Percentiles rank a stretch among this genome's conserved stretches.
These are phyloP conservation scores for Leptomonas pyrrhocoris DNA, from an alignment of 208 protist genomes.

Conservation along the genomic window DNA sequence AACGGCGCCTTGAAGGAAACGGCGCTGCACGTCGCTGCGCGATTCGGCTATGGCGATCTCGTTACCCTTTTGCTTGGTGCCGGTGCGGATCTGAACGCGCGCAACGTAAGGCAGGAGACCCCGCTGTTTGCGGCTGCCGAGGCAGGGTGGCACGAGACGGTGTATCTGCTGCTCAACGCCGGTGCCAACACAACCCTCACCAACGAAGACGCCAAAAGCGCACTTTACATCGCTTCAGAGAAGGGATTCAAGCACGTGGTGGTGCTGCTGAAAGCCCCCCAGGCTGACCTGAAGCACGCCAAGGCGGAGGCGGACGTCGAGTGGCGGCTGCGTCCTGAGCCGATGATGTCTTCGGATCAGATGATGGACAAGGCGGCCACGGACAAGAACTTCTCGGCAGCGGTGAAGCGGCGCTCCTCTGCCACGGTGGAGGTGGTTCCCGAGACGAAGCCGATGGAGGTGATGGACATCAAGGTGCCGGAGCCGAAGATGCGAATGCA, in stretches of 20 bases:
- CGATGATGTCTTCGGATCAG: conserved; percentile 68
- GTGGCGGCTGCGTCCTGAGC: conserved; percentile 46
- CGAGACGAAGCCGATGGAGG: conserved; percentile 61
- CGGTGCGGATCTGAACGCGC: conserved; percentile 70
- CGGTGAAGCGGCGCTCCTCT: conserved; percentile 39
- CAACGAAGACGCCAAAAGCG: conserved; percentile 81
- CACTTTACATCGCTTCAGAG: conserved; percentile 89
- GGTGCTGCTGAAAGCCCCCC: conserved; percentile 71
- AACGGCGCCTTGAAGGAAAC: conserved; percentile 71
- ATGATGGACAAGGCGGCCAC: conserved; percentile 57
- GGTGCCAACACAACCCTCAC: conserved; percentile 59
- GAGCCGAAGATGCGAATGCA: conserved; percentile 52
- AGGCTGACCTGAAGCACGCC: conserved; percentile 53
- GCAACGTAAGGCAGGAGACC: conserved; percentile 74
- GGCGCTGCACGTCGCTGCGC: conserved; percentile 71
- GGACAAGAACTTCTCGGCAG: conserved; percentile 49
- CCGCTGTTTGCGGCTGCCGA: conserved; percentile 79
- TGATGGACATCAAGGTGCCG: conserved; percentile 78
- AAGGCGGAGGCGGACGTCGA: conserved; percentile 77
- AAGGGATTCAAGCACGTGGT: conserved; percentile 83
- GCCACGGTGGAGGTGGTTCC: conserved; percentile 14
- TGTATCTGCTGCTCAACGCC: conserved; percentile 63
- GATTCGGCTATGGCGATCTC: conserved; percentile 53
- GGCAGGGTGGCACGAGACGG: conserved; percentile 63
- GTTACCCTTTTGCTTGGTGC: conserved; percentile 47